phyloP scores from a whole-genome alignment of 768 basidiomycete genomes.

The Porphyrellus cyaneotinctus region DNA sequence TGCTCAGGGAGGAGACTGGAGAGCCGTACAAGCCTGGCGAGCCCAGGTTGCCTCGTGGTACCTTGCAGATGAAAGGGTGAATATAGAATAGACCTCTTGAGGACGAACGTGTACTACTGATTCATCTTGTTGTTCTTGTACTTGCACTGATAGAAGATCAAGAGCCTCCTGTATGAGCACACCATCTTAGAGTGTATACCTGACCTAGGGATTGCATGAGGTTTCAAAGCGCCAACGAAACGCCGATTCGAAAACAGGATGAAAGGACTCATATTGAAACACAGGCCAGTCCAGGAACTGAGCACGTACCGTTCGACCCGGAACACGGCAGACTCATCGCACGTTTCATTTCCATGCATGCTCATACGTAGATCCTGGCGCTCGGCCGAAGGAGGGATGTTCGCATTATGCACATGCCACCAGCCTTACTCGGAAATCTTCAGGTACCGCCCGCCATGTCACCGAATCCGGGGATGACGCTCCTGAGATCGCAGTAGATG shows the following conservation, averaged over 20 bases:
- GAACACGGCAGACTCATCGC: background rate
- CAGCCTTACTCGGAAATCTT: too few relatives aligned
- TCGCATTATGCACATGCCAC: too few relatives aligned
- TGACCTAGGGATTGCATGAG: too few relatives aligned
- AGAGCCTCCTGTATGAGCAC: slow-evolving; percentile 1
- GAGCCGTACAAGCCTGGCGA: slow-evolving; percentile 65
- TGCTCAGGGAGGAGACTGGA: slow-evolving; percentile 71
- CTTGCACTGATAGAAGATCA: slow-evolving; percentile 1
- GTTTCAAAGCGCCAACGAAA: too few relatives aligned
- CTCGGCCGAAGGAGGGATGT: too few relatives aligned
- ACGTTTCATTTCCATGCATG: background rate
- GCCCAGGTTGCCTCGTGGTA: slow-evolving; percentile 64
- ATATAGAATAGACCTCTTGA: background rate
- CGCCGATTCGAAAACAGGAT: too few relatives aligned
- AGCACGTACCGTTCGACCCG: background rate
- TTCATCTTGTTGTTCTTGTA: background rate
- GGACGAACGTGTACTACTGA: too few relatives aligned
- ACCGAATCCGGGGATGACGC: too few relatives aligned
- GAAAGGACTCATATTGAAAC: too few relatives aligned
- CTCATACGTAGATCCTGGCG: too few relatives aligned
- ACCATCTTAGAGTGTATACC: background rate
- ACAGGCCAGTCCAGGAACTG: background rate
- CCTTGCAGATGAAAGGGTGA: slow-evolving; percentile 46
- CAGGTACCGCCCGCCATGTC: too few relatives aligned
- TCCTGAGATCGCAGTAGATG: too few relatives aligned